phyloP scores from a whole-genome alignment of 116 monocot species.

The Cymodocea nodosa region DNA sequence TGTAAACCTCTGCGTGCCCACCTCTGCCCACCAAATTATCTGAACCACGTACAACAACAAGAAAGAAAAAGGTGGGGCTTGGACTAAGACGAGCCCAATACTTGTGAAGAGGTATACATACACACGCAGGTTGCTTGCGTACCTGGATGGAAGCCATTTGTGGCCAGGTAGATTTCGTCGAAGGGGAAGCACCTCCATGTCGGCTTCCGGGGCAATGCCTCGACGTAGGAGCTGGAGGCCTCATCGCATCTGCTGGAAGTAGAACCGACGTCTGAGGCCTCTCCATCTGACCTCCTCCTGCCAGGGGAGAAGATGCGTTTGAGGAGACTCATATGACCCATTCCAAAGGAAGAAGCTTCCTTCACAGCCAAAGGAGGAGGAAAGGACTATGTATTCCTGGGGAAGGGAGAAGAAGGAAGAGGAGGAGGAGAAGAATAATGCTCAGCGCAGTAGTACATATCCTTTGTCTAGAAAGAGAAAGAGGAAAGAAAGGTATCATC shows the following conservation, averaged over 20 bases:
- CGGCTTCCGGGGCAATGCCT: constrained; percentile 18
- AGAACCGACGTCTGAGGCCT: constrained; percentile 1
- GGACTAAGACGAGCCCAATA: too few relatives aligned
- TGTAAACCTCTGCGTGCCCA: constrained; percentile 61
- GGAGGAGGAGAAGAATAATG: too few relatives aligned
- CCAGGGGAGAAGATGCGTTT: constrained; percentile 31
- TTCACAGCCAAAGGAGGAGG: not conserved
- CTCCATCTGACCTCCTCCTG: constrained; percentile 3
- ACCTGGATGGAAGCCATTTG: constrained; percentile 55
- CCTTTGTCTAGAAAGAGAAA: not conserved
- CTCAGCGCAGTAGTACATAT: not conserved
- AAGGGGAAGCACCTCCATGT: constrained; percentile 64
- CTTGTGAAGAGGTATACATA: too few relatives aligned
- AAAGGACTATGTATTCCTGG: not conserved
- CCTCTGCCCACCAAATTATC: constrained; percentile 68
- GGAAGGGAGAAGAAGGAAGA: not conserved
- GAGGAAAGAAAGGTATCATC: not conserved
- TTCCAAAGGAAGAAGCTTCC: not conserved
- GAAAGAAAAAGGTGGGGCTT: too few relatives aligned
- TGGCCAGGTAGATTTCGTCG: constrained; percentile 47
- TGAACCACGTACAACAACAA: constrained; percentile 2
- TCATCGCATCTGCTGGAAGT: not conserved
- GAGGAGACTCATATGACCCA: constrained; percentile 28
- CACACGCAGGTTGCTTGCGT: not conserved
- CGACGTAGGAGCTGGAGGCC: not conserved